phyloP scores from a whole-genome alignment of 2,329 filamentous ascomycete species.

The Talaromyces albobiverticillius region DNA sequence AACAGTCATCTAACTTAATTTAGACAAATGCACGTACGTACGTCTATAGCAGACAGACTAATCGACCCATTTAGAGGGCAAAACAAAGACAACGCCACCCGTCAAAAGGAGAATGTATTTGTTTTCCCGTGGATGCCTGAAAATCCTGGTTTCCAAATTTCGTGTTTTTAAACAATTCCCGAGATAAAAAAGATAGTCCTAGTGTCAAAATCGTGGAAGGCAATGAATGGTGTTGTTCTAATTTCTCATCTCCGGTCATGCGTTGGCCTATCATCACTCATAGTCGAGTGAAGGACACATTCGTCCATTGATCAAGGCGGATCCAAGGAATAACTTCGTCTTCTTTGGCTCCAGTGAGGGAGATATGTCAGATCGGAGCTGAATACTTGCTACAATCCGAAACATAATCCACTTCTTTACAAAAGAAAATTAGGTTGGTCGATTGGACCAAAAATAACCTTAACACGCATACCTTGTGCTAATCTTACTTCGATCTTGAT shows the following conservation, averaged over 20 bases:
- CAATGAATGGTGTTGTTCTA: background rate
- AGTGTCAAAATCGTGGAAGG: background rate
- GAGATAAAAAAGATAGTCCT: background rate
- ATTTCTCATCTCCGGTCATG: background rate
- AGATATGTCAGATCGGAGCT: too few species aligned
- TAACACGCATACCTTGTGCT: background rate
- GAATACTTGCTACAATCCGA: too few species aligned
- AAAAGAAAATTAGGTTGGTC: background rate
- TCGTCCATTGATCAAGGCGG: background rate
- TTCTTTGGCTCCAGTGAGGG: too few species aligned
- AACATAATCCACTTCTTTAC: background rate
- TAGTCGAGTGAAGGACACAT: background rate
- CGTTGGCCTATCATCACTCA: background rate
- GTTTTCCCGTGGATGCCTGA: background rate
- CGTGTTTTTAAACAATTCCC: background rate
- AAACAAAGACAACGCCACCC: background rate
- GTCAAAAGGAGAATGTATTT: background rate
- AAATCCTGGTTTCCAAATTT: background rate
- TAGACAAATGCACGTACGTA: background rate
- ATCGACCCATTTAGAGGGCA: background rate
- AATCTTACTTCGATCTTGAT: background rate
- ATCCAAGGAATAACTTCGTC: background rate
- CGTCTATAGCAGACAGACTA: background rate
- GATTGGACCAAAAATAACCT: background rate
- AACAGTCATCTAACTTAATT: background rate